Conservation (phyloP, 148 eudicot genomes). For the Pouteria glomerata region DNA sequence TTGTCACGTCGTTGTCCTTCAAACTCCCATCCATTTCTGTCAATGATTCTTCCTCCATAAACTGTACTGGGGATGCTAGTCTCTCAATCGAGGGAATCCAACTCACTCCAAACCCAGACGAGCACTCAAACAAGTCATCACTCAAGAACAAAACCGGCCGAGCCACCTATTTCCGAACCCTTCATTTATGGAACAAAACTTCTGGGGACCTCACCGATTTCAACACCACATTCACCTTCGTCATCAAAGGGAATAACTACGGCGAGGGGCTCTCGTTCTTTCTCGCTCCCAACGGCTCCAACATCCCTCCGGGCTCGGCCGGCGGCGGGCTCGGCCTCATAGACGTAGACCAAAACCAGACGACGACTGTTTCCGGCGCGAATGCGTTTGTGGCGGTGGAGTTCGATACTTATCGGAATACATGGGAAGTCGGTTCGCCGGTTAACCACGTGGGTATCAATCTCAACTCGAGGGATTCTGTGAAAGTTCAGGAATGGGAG, state of each 20-base stretch:
- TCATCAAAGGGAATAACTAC: not conserved
- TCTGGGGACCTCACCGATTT: conserved; percentile 7
- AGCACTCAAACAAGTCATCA: not conserved
- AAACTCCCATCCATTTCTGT: not conserved
- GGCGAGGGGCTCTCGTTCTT: conserved; percentile 3
- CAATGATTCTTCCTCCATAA: not conserved
- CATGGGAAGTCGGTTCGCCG: not conserved
- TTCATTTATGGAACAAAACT: conserved; percentile 11
- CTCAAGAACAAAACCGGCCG: not conserved
- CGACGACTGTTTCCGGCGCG: not conserved
- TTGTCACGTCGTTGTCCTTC: conserved; percentile 3
- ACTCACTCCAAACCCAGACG: conserved; percentile 1
- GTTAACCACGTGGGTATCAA: conserved; percentile 5
- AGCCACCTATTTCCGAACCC: conserved; percentile 6
- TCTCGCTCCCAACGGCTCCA: conserved; percentile 1
- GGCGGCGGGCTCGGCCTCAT: conserved; percentile 15
- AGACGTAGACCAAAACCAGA: not conserved
- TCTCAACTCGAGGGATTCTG: not conserved
- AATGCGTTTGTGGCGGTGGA: conserved; percentile 16
- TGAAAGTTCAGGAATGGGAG: not conserved
- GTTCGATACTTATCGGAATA: conserved; percentile 9
- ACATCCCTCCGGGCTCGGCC: not conserved
- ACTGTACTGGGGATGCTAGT: not conserved
- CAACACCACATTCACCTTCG: conserved; percentile 10
- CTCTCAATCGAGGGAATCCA: conserved; percentile 6